Evolutionary conservation across 1,139 yeast genomes (phyloP), one percentile per base, ranked within the genome.

Genomic region (Geotrichum aggregatum): DNA sequence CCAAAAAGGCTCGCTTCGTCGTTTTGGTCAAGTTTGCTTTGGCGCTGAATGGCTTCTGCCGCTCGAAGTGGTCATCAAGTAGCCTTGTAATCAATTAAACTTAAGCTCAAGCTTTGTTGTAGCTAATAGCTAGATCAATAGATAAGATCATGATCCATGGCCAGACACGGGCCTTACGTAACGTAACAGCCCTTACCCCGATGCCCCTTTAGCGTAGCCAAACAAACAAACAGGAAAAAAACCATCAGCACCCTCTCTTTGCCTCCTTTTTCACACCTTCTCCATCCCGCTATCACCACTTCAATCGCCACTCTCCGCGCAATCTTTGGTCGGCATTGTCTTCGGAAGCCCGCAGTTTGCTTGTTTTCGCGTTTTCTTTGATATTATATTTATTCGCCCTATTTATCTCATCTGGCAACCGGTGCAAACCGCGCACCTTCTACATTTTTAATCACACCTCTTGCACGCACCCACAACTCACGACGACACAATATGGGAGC

Each of bases 21-120:
- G 75, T 58, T 74, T 76, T 52, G 76, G 74, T 47, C 65, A 71
- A 54, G 58, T 65, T 13, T 71, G 75, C 74, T 74, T 72, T 55
- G 70, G 73, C 7, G 65, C 67, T 45, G 68, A 66, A n/a, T 70
- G 70, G 67, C 41, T 57, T 21, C 56, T 59, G n/a, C 61, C 62
- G 44, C 56, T 65, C 49, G 53, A 56, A 21, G 55, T 58, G 28
- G 52, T 49, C 21, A 35, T 33, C 8, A 33, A 38, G 18, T 40
- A 26, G 36, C n/a, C 19, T 10, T 19, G n/a, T n/a, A n/a, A n/a
- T n/a, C n/a, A n/a, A n/a, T n/a, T n/a, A n/a, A n/a, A n/a, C n/a
- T n/a, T n/a, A n/a, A n/a, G n/a, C n/a, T n/a, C n/a, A n/a, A n/a
- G n/a, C n/a, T n/a, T n/a, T n/a, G n/a, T n/a, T 8, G 28, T 24